Evolutionary conservation across 2,329 filamentous ascomycete species (phyloP).

Genomic region (Dothistroma septosporum): DNA sequence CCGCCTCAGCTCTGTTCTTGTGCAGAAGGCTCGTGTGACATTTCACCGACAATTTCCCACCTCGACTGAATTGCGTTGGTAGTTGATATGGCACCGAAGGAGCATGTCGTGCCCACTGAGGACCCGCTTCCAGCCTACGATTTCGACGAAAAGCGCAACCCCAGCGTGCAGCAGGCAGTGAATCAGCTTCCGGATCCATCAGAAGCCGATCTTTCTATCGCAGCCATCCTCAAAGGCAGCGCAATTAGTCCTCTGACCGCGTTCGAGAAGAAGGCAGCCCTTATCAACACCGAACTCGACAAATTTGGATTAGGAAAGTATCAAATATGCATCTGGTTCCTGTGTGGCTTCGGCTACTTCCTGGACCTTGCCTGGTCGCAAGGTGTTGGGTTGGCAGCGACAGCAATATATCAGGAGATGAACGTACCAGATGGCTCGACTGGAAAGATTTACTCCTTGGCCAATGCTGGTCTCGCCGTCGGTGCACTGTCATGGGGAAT

Average conservation of each 20-base stretch:
- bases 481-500: conserved; percentile 56
- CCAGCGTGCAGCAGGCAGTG: neutral
- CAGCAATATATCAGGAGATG: conserved; percentile 54
- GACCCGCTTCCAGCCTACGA: neutral
- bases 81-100: neutral
- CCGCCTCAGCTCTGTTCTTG: neutral
- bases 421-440: conserved; percentile 45
- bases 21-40: neutral
- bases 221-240: conserved; percentile 1
- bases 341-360: conserved; percentile 54
- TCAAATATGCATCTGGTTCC: conserved; percentile 49
- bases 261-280: conserved; percentile 43
- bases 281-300: conserved; percentile 49
- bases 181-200: neutral
- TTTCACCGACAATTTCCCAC: neutral
- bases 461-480: conserved; percentile 47
- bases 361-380: conserved; percentile 58
- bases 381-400: conserved; percentile 53
- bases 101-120: neutral
- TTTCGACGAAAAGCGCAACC: neutral
- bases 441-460: conserved; percentile 50
- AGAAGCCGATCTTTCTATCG: neutral
- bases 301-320: conserved; percentile 52
- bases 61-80: neutral
- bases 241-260: conserved; percentile 25